Evolutionary conservation across 345 rosid species (phyloP), one percentile per base, ranked within the genome.

Genomic region (Pugionium cornutum): DNA sequence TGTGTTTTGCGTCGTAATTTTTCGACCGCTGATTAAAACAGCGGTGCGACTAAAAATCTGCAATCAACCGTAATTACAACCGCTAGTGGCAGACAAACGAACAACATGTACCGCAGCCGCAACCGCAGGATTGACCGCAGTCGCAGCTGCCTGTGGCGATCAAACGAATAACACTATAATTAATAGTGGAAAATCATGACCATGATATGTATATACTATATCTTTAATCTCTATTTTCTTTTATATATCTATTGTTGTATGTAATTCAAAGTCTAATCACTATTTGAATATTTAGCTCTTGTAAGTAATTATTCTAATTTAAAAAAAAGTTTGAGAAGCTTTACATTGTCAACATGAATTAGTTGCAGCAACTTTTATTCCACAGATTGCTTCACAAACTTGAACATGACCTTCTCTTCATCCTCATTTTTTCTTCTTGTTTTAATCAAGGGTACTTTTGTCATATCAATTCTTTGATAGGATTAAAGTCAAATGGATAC

Each of bases 351-450:
- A 74, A 74, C 69, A 67, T 74, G 77, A 58, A 74, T 74, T 74
- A 74, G 77, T 74, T 74, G 77, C 64, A 74, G 51, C 77, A 74
- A 74, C 77, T 67, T 74, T 67, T 62, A 53, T 67, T 47, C 58
- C 62, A 50, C 60, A 61, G 69, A 74, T 74, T 62, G 73, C 77
- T 74, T 74, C 73, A 54, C 53, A 74, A 62, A 74, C 73, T 54
- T 61, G 64, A 67, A 53, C 58, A 53, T 61, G 66, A 57, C 18
- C 77, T 61, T 57, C 76, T 72, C 4, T 32, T 57, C 65, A 5
- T 64, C 41, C 57, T 72, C 53, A 66, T 64, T 49, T 50, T 49
- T 29, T 50, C 34, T 46, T 67, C 51, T 59, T 32, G 29, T 7
- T 61, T 74, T 47, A 47, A 29, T 18, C 53, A 53, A 67, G 73